phyloP scores from a whole-genome alignment of 768 basidiomycete genomes.

The Pleurotus tuoliensis region DNA sequence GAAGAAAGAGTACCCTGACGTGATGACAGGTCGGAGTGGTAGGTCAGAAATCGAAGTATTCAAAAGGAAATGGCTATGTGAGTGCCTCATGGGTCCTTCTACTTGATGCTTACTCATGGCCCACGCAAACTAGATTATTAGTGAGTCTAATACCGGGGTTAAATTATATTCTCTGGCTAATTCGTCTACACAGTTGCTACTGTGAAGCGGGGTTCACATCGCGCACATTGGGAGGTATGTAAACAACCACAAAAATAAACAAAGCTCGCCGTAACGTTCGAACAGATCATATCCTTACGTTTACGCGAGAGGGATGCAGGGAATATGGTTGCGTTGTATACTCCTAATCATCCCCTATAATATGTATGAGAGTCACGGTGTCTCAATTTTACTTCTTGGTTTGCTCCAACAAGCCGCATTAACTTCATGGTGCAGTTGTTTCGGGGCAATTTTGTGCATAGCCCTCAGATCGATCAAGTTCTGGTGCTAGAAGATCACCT shows the following conservation, averaged over 20 bases:
- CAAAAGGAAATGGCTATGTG: constrained; percentile 70
- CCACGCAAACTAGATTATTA: constrained; percentile 37
- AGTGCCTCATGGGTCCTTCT: constrained; percentile 19
- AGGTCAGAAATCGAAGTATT: constrained; percentile 67
- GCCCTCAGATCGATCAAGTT: constrained; percentile 47
- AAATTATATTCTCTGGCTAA: no score
- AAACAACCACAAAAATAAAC: background rate
- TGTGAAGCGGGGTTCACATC: constrained; percentile 74
- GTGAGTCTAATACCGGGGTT: constrained; percentile 23
- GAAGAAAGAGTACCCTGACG: constrained; percentile 53
- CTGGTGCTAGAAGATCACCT: constrained; percentile 55
- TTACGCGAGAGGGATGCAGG: constrained; percentile 60
- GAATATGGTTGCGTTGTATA: constrained; percentile 50
- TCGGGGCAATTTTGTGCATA: constrained; percentile 56
- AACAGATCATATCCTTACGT: constrained; percentile 60
- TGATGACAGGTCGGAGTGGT: constrained; percentile 41
- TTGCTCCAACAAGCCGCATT: background rate
- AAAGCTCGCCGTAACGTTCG: background rate
- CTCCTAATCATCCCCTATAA: no score
- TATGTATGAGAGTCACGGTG: background rate
- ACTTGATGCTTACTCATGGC: constrained; percentile 8
- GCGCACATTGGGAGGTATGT: constrained; percentile 59
- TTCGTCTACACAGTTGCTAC: constrained; percentile 43
- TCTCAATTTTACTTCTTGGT: background rate
- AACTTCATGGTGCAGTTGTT: constrained; percentile 21